These are phyloP conservation scores for Trifolium pratense DNA, from an alignment of 306 rosid genomes.

Conservation along the genomic window DNA sequence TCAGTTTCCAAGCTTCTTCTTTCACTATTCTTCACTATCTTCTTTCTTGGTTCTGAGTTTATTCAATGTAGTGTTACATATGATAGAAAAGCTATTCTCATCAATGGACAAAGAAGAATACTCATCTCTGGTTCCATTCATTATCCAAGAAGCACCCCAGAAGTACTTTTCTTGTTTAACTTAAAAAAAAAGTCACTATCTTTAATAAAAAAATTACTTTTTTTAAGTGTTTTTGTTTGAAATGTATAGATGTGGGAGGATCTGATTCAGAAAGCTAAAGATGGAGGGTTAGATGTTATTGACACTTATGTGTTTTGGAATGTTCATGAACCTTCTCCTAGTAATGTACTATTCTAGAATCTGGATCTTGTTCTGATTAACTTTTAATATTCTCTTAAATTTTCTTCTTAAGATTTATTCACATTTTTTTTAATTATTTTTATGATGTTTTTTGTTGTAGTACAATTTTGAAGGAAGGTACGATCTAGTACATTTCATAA, in stretches of 20 bases:
- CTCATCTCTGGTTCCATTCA: constrained; percentile 98
- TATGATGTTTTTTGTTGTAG: constrained; percentile 48
- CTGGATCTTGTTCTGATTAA: constrained; percentile 17
- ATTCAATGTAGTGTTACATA: constrained; percentile 70
- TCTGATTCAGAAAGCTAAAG: constrained; percentile 85
- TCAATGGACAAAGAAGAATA: constrained; percentile 87
- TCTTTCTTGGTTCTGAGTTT: constrained; percentile 55
- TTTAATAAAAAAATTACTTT: not conserved
- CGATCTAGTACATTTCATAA: constrained; percentile 89
- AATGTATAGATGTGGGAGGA: constrained; percentile 90
- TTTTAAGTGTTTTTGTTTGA: constrained; percentile 42
- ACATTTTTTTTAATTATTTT: not conserved
- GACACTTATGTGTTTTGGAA: constrained; percentile 98
- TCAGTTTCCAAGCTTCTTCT: constrained; percentile 72
- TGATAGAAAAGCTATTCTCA: constrained; percentile 86
- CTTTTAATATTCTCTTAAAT: not conserved
- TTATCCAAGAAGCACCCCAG: constrained; percentile 95
- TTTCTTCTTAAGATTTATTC: not conserved
- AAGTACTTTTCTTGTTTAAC: constrained; percentile 43
- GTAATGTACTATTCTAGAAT: constrained; percentile 69
- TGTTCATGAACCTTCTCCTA: constrained; percentile 95
- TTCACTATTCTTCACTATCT: constrained; percentile 37
- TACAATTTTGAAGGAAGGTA: constrained; percentile 89
- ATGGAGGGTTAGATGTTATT: constrained; percentile 86
- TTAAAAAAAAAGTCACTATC: not conserved